phyloP scores from a whole-genome alignment of 2,329 filamentous ascomycete species.

The Xylaria sp. region DNA sequence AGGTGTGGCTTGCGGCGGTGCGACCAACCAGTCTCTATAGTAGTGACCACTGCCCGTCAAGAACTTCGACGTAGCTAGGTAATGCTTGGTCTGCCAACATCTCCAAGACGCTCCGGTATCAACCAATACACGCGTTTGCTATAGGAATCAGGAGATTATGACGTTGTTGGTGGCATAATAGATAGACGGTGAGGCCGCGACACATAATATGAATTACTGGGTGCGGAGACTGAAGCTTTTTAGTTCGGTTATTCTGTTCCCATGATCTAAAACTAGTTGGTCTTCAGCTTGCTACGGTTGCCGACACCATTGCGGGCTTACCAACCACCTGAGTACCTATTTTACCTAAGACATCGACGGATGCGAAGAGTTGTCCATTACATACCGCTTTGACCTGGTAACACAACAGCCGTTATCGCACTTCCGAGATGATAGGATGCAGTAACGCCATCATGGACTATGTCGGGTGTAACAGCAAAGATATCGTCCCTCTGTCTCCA shows the following conservation, averaged over 20 bases:
- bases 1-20: background rate
- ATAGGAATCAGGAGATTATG: background rate
- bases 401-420: background rate
- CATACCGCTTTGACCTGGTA: background rate
- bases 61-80: too few species aligned
- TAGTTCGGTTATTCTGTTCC: background rate
- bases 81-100: too few species aligned
- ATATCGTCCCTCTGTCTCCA: background rate
- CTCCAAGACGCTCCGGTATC: background rate
- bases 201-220: background rate
- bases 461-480: background rate
- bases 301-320: background rate
- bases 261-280: background rate
- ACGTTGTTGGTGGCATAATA: background rate
- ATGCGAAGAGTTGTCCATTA: background rate
- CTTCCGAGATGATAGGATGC: background rate
- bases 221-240: background rate
- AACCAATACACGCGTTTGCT: background rate
- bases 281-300: background rate
- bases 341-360: background rate
- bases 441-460: background rate
- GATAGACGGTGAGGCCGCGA: background rate
- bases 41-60: too few species aligned
- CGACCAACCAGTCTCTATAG: too few species aligned
- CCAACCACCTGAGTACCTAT: background rate